A percentile compares a stretch with the other conserved stretches of the same genome.
Conservation (phyloP, 305 asterid genomes). For the Fraxinus floribunda region DNA sequence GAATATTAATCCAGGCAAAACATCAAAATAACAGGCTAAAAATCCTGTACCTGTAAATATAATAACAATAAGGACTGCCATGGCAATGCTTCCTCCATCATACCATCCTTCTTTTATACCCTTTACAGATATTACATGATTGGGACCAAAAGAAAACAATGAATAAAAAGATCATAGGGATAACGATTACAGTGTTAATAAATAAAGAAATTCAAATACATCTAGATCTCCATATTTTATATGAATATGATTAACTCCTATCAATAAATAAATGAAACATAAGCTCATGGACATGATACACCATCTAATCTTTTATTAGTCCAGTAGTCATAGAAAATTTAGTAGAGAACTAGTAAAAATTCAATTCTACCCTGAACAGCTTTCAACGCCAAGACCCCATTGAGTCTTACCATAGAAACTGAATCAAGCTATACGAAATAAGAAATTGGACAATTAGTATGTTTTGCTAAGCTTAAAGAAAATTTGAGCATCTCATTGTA, state of each 20-base stretch:
- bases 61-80: constrained; percentile 87
- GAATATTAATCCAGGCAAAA: constrained; percentile 9
- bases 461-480: not conserved
- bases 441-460: not conserved
- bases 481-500: not conserved
- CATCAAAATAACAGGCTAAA: not conserved
- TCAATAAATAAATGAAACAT: not conserved
- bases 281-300: not conserved
- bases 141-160: constrained; percentile 16
- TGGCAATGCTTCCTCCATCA: constrained; percentile 96
- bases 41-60: constrained; percentile 67
- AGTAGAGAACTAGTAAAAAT: not conserved
- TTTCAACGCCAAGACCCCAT: not conserved
- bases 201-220: not conserved
- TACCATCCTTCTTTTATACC: constrained; percentile 98
- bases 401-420: not conserved
- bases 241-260: not conserved
- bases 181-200: not conserved
- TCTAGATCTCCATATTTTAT: constrained; percentile 14
- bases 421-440: not conserved
- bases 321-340: not conserved
- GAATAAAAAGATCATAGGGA: not conserved
- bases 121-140: constrained; percentile 32
- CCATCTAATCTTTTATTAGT: not conserved
- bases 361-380: not conserved